Evolutionary conservation across 2,329 filamentous ascomycete genomes (phyloP).

Genomic region (Chalaropsis thielavioides): DNA sequence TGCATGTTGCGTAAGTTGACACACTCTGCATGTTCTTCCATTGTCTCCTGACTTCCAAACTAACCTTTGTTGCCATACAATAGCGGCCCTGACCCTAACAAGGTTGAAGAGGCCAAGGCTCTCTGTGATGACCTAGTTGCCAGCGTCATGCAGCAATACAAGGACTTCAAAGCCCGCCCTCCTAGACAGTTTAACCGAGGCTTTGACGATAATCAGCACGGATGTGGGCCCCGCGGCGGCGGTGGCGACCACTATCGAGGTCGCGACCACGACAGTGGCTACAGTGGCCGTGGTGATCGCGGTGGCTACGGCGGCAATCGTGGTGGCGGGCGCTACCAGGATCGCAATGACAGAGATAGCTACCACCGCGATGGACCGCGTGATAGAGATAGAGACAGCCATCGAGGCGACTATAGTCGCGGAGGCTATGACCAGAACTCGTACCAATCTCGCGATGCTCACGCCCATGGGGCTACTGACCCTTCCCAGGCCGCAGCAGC

Average conservation of each 20-base stretch:
- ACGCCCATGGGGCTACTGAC: not conserved
- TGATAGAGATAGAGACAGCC: slow-evolving; percentile 19
- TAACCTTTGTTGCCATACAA: slow-evolving; percentile 23
- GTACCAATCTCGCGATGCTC: slow-evolving; percentile 19
- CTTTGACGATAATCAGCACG: slow-evolving; percentile 28
- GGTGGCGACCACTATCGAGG: slow-evolving; percentile 25
- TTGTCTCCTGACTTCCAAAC: slow-evolving; percentile 15
- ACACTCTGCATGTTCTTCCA: not conserved
- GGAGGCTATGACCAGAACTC: slow-evolving; percentile 20
- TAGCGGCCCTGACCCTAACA: slow-evolving; percentile 72
- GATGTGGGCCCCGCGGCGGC: slow-evolving; percentile 26
- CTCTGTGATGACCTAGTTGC: slow-evolving; percentile 76
- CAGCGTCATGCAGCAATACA: slow-evolving; percentile 80
- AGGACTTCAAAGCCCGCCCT: slow-evolving; percentile 74
- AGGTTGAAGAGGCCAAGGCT: slow-evolving; percentile 75
- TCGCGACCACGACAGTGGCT: slow-evolving; percentile 17
- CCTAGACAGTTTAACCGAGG: slow-evolving; percentile 47
- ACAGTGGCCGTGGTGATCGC: slow-evolving; percentile 18
- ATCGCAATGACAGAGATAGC: slow-evolving; percentile 19
- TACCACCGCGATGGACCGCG: slow-evolving; percentile 21
- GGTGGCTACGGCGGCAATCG: slow-evolving; percentile 21
- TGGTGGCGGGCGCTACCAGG: slow-evolving; percentile 16
- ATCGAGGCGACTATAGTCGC: slow-evolving; percentile 22
- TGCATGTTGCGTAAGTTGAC: slow-evolving; percentile 72
- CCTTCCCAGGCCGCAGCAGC: slow-evolving; percentile 21